Percentiles rank a stretch among this genome's conserved stretches.
Conservation (phyloP, 257 asterid genomes). For the Solanum pennellii region DNA sequence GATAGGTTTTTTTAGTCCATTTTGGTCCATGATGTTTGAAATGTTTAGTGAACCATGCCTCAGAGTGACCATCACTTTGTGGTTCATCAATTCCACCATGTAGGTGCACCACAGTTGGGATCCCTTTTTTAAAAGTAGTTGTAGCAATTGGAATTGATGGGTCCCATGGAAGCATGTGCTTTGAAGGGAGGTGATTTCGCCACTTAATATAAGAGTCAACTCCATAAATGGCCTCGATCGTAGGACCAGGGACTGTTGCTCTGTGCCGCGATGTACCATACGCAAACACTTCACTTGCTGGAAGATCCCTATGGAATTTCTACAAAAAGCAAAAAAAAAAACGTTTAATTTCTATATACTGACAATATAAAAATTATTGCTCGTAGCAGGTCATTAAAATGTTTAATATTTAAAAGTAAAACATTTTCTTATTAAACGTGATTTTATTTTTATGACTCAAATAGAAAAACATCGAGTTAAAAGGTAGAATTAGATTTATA, state of each 20-base stretch:
- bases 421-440: not conserved
- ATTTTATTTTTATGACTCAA: not conserved
- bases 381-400: not conserved
- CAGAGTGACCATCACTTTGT: constrained; percentile 50
- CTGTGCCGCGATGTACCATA: constrained; percentile 37
- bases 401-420: too few species aligned
- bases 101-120: constrained; percentile 85
- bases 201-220: constrained; percentile 39
- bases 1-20: constrained; percentile 41
- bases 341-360: not conserved
- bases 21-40: constrained; percentile 46
- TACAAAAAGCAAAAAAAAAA: not conserved
- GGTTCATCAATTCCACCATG: constrained; percentile 77
- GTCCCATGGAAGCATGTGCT: constrained; percentile 86
- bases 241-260: constrained; percentile 84
- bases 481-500: too few species aligned
- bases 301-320: constrained; percentile 82
- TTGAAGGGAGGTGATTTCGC: constrained; percentile 61
- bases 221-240: constrained; percentile 71
- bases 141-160: constrained; percentile 68
- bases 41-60: constrained; percentile 62
- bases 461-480: not conserved
- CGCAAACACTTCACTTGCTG: constrained; percentile 62
- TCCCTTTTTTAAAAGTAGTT: constrained; percentile 29
- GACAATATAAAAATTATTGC: too few species aligned